Evolutionary conservation across 176 grass and related monocot genomes (phyloP).

Genomic region (Carex pumila): DNA sequence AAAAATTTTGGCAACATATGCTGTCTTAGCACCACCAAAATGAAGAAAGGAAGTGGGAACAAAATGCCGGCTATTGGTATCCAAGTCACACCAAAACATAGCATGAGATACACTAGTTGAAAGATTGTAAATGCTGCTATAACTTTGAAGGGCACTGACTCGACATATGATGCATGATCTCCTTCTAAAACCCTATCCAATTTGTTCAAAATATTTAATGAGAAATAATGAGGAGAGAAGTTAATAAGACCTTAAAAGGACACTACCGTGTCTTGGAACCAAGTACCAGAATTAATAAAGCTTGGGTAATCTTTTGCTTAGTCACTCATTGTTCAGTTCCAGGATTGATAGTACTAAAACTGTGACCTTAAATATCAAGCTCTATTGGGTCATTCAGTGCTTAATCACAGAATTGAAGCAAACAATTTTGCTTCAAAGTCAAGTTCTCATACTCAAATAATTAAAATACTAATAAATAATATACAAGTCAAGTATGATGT

Average conservation of each 20-base stretch:
- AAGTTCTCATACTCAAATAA: neutral
- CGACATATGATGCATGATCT: conserved; percentile 78
- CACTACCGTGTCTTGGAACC: neutral
- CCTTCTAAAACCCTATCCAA: conserved; percentile 73
- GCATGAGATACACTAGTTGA: conserved; percentile 66
- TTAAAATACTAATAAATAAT: neutral
- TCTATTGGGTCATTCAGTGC: neutral
- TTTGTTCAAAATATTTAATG: conserved; percentile 8
- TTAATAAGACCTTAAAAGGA: neutral
- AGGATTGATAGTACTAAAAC: neutral
- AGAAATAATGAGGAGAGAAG: neutral
- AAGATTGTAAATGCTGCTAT: conserved; percentile 62
- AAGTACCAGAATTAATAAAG: neutral
- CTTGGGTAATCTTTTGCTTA: neutral
- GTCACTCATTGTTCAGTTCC: neutral
- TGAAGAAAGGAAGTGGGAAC: conserved; percentile 85
- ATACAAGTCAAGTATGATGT: neutral
- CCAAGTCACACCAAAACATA: conserved; percentile 92
- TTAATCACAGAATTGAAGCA: neutral
- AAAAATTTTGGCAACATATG: conserved; percentile 77
- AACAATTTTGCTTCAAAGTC: neutral
- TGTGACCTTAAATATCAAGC: neutral
- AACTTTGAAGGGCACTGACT: conserved; percentile 46
- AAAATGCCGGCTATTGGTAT: conserved; percentile 82
- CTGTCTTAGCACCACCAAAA: conserved; percentile 75